Evolutionary conservation across 2,329 filamentous ascomycete genomes (phyloP), one percentile per base, ranked within the genome.

Genomic region (Westerdykella sp.): DNA sequence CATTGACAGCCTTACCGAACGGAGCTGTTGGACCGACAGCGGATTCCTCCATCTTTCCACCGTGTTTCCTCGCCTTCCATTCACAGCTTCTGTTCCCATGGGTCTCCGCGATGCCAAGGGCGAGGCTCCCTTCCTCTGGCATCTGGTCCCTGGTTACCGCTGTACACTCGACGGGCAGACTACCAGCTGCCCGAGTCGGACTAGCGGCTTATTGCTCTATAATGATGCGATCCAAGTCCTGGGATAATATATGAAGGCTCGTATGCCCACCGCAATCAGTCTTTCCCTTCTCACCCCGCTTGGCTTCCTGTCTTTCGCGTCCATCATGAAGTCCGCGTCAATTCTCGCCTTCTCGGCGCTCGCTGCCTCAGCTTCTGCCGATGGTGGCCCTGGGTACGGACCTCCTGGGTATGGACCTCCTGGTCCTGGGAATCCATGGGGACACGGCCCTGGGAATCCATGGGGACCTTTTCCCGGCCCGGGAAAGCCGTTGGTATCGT

Each of bases 291-390:
- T 35, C 32, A 35, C 16, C 32, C 32, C n/a, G 32, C 32, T 35
- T 35, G 32, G n/a, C 32, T 35, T 15, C 7, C 10, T 15, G 7
- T 28, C 25, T 35, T 35, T 35, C 34, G 35, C 18, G 28, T 30
- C 40, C 47, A 52, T 28, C 35, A 65, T 65, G 61, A 65, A 52
- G 50, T 54, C 56, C 41, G 50, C 56, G 49, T 48, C 55, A 25
- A 45, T 60, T 44, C 39, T 62, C 40, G 56, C 50, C 34, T 46
- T 42, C 10, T 44, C 49, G 11, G 44, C 48, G 34, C 39, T 57
- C 15, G 44, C 45, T 42, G 40, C 52, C 34, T 52, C 60, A 11
- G 55, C 49, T 18, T 35, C n/a, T 35, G 32, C 32, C 32, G n/a
- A 3, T 3, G n/a, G n/a, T 35, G n/a, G n/a, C 32, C 32, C n/a